Base-by-base conservation (phyloP, 78 protist genomes). In the Speleostelium caveatum region DNA sequence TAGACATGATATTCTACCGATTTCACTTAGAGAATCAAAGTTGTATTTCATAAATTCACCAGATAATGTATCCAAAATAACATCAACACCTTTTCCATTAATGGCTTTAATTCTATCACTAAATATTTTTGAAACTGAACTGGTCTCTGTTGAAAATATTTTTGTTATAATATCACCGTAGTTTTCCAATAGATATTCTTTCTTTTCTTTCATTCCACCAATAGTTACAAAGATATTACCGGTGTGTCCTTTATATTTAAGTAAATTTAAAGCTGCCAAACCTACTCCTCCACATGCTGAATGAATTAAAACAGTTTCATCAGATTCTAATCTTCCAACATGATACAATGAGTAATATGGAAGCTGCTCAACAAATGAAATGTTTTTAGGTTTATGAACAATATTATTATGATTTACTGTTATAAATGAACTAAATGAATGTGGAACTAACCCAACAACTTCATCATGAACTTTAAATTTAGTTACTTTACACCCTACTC, bases 201-300 rank as follows among this genome's bases (percentile, higher is more conserved):
- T 49, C 67, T 61, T 62, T 59, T 75, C 72, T 24, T 61, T 7
- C n/a, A n/a, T n/a, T 0, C 45, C 24, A 26, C 83, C 83, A 36
- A 59, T 58, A 0, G 83, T 39, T 12, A 19, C 56, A 35, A 33
- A 53, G n/a, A 36, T 26, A 45, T 45, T 45, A 10, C 96, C 96
- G 39, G 71, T 35, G 36, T 71, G 93, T 53, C 30, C 45, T 1
- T 32, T 53, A 56, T 32, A 55, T 71, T 63, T 79, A 26, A 69
- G 30, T n/a, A 79, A 12, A 10, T 79, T 41, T 0, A 79, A 21
- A n/a, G 65, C 41, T 17, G 51, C 49, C 21, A 79, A 41, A 12
- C 88, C 88, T 30, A 79, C 42, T 63, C 88, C 88, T 42, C 88
- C 88, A 30, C 65, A 26, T 2, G 74, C 88, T 28, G 73, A 36